phyloP scores from a whole-genome alignment of 78 protist species.

The Ministeria vibrans region DNA sequence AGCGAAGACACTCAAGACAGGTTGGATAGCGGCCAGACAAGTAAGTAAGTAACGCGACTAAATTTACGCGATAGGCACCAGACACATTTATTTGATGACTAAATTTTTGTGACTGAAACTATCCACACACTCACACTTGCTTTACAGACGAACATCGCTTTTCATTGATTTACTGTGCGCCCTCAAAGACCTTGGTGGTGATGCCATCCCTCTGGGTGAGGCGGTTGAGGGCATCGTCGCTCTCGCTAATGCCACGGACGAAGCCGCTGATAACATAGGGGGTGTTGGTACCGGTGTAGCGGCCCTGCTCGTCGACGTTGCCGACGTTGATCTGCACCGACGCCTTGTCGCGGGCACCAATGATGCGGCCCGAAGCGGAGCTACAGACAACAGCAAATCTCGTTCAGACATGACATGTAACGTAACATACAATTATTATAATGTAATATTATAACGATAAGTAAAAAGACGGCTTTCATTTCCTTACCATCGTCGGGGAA shows the following conservation, averaged over 20 bases:
- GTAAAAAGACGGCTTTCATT: background rate
- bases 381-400: slow-evolving; percentile 29
- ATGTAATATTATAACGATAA: background rate
- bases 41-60: too few relatives aligned
- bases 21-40: too few relatives aligned
- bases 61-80: too few relatives aligned
- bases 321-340: slow-evolving; percentile 91
- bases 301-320: slow-evolving; percentile 73
- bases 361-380: slow-evolving; percentile 79
- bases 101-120: too few relatives aligned
- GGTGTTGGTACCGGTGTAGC: slow-evolving; percentile 67
- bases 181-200: slow-evolving; percentile 28
- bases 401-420: background rate
- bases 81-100: too few relatives aligned
- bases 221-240: slow-evolving; percentile 67
- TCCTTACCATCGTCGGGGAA: slow-evolving; percentile 82
- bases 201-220: slow-evolving; percentile 58
- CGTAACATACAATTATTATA: background rate
- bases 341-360: slow-evolving; percentile 87
- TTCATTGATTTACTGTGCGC: too few relatives aligned
- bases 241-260: slow-evolving; percentile 62
- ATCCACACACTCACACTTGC: too few relatives aligned
- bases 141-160: too few relatives aligned
- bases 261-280: slow-evolving; percentile 70
- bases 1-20: too few relatives aligned